A percentile compares a stretch with the other conserved stretches of the same genome.
Conservation (phyloP, 805 yeast genomes). For the Wickerhamomyces chambardii region DNA sequence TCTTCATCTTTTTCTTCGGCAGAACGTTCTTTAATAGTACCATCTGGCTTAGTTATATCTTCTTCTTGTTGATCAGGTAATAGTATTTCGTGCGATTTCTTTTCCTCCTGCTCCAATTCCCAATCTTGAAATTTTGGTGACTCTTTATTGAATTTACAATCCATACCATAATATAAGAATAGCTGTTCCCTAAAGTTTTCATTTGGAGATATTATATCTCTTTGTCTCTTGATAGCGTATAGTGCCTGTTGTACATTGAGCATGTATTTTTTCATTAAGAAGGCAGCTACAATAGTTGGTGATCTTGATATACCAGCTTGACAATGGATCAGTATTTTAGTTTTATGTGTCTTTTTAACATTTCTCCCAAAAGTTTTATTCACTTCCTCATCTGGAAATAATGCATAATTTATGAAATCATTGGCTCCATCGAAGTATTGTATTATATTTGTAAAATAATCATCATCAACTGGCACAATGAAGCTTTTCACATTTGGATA, state of each 20-base stretch:
- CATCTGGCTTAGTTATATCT: too few relatives aligned
- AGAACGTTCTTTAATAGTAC: too few relatives aligned
- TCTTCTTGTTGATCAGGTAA: too few relatives aligned
- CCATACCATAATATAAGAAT: conserved; percentile 43
- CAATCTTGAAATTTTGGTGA: conserved; percentile 33
- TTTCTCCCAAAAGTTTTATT: conserved; percentile 15
- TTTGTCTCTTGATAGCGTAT: conserved; percentile 64
- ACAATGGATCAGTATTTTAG: conserved; percentile 57
- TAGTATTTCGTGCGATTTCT: conserved; percentile 15
- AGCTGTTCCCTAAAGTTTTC: conserved; percentile 68
- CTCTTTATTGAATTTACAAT: conserved; percentile 22
- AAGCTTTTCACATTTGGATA: conserved; percentile 32
- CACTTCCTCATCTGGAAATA: conserved; percentile 33
- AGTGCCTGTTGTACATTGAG: conserved; percentile 53
- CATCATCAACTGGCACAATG: conserved; percentile 68
- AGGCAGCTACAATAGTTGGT: conserved; percentile 79
- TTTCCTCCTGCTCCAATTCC: conserved; percentile 28
- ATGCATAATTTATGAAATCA: conserved; percentile 56
- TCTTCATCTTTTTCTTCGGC: too few relatives aligned
- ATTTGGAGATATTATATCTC: conserved; percentile 60
- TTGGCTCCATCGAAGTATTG: conserved; percentile 53
- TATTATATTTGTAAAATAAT: conserved; percentile 55
- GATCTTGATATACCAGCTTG: conserved; percentile 94
- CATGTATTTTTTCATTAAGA: conserved; percentile 71
- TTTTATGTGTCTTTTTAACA: conserved; percentile 25